phyloP scores from a whole-genome alignment of 2,329 filamentous ascomycete genomes.

The Nothopassalora personata region DNA sequence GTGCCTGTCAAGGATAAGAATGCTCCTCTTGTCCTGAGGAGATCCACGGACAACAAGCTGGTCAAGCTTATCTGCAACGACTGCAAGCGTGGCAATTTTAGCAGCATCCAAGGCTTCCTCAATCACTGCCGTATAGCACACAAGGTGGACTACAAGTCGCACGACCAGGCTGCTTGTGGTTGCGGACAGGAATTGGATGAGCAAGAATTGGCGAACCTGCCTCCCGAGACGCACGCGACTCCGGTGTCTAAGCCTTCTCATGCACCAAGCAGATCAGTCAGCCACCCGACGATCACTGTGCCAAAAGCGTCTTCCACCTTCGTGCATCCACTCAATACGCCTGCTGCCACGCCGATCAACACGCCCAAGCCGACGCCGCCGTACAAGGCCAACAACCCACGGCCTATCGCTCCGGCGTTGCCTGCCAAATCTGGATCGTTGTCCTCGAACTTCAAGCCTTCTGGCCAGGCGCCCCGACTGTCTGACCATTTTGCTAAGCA shows the following conservation, averaged over 20 bases:
- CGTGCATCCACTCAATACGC: constrained; percentile 30
- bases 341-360: constrained; percentile 12
- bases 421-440: neutral
- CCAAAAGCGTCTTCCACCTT: constrained; percentile 6
- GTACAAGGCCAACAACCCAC: neutral
- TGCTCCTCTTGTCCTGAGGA: constrained; percentile 77
- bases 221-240: constrained; percentile 23
- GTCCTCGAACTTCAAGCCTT: constrained; percentile 31
- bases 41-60: constrained; percentile 71
- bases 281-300: neutral
- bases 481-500: constrained; percentile 38
- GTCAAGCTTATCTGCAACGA: constrained; percentile 86
- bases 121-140: constrained; percentile 98
- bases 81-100: constrained; percentile 86
- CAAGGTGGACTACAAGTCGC: constrained; percentile 87
- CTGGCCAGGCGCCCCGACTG: constrained; percentile 40
- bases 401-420: constrained; percentile 2
- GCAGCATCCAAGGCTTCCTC: constrained; percentile 97
- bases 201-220: constrained; percentile 45
- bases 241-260: constrained; percentile 16
- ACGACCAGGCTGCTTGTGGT: constrained; percentile 85
- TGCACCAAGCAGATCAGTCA: constrained; percentile 8
- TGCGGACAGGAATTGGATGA: constrained; percentile 78
- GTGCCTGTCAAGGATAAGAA: constrained; percentile 62
- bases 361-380: constrained; percentile 12